These are phyloP conservation scores for Pulicaria dysenterica DNA, from an alignment of 129 eudicot species.

Conservation along the genomic window DNA sequence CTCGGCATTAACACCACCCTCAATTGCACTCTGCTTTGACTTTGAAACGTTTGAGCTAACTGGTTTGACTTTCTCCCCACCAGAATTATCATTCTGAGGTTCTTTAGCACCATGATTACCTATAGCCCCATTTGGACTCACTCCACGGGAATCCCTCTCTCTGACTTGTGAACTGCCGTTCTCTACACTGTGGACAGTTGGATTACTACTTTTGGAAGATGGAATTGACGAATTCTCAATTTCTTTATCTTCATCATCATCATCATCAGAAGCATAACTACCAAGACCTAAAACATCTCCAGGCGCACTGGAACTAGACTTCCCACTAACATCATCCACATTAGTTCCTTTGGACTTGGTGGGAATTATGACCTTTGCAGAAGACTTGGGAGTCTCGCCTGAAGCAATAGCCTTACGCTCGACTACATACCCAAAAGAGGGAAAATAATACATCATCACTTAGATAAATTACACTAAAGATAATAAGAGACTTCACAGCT, in stretches of 20 bases:
- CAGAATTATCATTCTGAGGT: slow-evolving; percentile 25
- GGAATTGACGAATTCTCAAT: slow-evolving; percentile 38
- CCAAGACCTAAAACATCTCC: slow-evolving; percentile 88
- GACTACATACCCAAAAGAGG: slow-evolving; percentile 39
- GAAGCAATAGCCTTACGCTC: slow-evolving; percentile 39
- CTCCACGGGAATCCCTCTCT: slow-evolving; percentile 36
- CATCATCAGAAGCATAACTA: slow-evolving; percentile 93
- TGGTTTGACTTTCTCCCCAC: slow-evolving; percentile 35
- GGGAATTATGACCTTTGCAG: slow-evolving; percentile 71
- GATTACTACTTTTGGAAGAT: slow-evolving; percentile 33
- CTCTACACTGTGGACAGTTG: slow-evolving; percentile 35
- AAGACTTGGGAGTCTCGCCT: slow-evolving; percentile 54
- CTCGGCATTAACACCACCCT: slow-evolving; percentile 40
- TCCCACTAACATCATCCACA: slow-evolving; percentile 52
- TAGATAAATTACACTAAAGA: slow-evolving; percentile 1
- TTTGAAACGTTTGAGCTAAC: slow-evolving; percentile 39
- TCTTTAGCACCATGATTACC: slow-evolving; percentile 22
- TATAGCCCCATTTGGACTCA: slow-evolving; percentile 32
- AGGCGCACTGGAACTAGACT: slow-evolving; percentile 55
- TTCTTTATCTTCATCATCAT: slow-evolving; percentile 57
- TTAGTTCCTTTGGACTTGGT: slow-evolving; percentile 43
- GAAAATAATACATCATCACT: slow-evolving; percentile 5
- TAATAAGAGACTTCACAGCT: slow-evolving; percentile 6
- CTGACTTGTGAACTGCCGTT: slow-evolving; percentile 47
- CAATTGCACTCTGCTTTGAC: slow-evolving; percentile 33